These are phyloP conservation scores for Perkinsus marinus DNA, from an alignment of 169 alveolate species.

Conservation along the genomic window DNA sequence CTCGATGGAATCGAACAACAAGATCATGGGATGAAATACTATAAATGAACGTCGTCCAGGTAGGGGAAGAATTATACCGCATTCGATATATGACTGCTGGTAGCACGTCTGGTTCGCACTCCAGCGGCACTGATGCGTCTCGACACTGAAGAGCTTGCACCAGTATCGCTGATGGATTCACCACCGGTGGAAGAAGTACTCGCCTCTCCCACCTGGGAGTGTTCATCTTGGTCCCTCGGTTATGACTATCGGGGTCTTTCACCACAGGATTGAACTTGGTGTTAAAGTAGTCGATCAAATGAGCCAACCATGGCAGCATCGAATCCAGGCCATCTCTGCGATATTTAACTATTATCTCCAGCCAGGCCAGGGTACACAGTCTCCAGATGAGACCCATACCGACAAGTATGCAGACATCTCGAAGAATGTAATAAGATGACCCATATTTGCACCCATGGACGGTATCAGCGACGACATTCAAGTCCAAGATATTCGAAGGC, in stretches of 20 bases:
- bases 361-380: not conserved
- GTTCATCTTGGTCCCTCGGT: not conserved
- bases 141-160: too few species aligned
- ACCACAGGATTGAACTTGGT: not conserved
- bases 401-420: not conserved
- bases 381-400: not conserved
- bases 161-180: too few species aligned
- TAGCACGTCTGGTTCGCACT: too few species aligned
- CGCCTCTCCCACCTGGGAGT: too few species aligned
- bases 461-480: not conserved
- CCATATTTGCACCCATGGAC: not conserved
- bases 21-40: too few species aligned
- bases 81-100: too few species aligned
- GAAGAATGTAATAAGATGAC: not conserved
- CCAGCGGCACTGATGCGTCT: too few species aligned
- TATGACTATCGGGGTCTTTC: not conserved
- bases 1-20: too few species aligned
- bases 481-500: not conserved
- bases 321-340: not conserved
- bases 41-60: too few species aligned
- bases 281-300: not conserved
- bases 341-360: not conserved
- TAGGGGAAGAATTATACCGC: too few species aligned
- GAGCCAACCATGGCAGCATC: not conserved
- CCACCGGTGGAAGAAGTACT: too few species aligned